phyloP scores from a whole-genome alignment of 805 yeast genomes.

The Nakazawaea ambrosiae region DNA sequence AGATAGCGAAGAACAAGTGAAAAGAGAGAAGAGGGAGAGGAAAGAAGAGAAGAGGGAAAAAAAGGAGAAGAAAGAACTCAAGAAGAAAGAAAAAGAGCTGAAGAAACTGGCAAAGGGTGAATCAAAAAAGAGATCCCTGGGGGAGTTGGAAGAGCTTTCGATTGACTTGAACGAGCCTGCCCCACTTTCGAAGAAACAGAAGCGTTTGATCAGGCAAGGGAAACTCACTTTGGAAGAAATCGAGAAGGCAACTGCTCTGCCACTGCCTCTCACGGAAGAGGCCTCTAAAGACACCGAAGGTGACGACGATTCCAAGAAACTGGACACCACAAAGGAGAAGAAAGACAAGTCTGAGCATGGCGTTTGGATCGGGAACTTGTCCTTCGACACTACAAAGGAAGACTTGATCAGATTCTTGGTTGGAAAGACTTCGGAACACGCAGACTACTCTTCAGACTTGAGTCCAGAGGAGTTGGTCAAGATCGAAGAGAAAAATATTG shows the following conservation, averaged over 20 bases:
- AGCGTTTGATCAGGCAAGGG: slow-evolving; percentile 76
- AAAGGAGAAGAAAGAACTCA: slow-evolving; percentile 26
- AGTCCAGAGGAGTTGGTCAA: slow-evolving; percentile 21
- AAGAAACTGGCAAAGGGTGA: slow-evolving; percentile 26
- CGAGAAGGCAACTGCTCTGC: slow-evolving; percentile 26
- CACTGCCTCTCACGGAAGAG: slow-evolving; percentile 6
- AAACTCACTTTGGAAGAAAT: slow-evolving; percentile 54
- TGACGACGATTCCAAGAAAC: slow-evolving; percentile 25
- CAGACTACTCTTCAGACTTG: slow-evolving; percentile 20
- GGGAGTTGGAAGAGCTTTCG: slow-evolving; percentile 49
- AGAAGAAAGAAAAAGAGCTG: slow-evolving; percentile 27
- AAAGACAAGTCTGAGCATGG: slow-evolving; percentile 50
- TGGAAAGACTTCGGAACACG: slow-evolving; percentile 43
- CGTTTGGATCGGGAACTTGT: slow-evolving; percentile 91
- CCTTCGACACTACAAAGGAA: slow-evolving; percentile 76
- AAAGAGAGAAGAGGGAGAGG: slow-evolving; percentile 9
- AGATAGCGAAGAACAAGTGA: slow-evolving; percentile 1
- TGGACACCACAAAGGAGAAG: slow-evolving; percentile 10
- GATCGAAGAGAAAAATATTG: slow-evolving; percentile 52
- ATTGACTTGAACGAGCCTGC: slow-evolving; percentile 63
- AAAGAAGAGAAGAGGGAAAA: slow-evolving; percentile 26
- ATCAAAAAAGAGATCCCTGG: slow-evolving; percentile 25
- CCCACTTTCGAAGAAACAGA: slow-evolving; percentile 89
- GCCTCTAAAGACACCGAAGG: slow-evolving; percentile 20
- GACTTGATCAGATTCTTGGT: slow-evolving; percentile 61